Base-by-base conservation (phyloP, 768 basidiomycete species). In the Tubosaeta sp. region DNA sequence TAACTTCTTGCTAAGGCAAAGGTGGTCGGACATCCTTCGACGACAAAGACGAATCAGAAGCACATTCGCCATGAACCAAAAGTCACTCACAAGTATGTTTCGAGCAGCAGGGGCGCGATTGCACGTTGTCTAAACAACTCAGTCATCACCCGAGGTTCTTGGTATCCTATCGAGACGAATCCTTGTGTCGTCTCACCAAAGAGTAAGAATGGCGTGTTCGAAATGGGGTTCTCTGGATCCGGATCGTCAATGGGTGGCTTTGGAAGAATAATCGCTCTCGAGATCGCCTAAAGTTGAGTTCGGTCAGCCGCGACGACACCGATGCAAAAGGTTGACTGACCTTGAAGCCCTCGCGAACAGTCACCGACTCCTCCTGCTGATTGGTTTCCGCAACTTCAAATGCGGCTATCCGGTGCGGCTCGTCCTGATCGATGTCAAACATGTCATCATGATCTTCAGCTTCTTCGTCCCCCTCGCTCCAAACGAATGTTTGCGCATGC, bases 351-450 rank as follows among this genome's bases (percentile, higher is more conserved):
- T 22, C 22, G 3, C 22, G 22, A 22, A 22, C 22, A 22, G 22
- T 22, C 22, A 22, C 22, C 22, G 22, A 22, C 22, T 22, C 22
- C 22, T 22, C 22, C 54, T 82, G 77, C 43, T 82, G 78, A 14
- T 73, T 74, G 5, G 75, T 80, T 61, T 83, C 79, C 0, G 71
- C 63, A 1, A 84, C 82, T 42, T 78, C 75, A 49, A 80, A 84
- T 1, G 72, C 72, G 58, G 77, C 79, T 49, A 83, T 62, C 9
- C 82, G 70, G 34, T 79, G 79, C 3, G 64, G 67, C 13, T 72
- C 71, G 13, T 76, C 73, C 8, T 77, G 68, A 0, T 73, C 75
- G 7, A 65, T 29, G 6, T 71, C 70, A n/a, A 63, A 55, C 0
- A 52, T 50, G 10, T 67, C 42, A 1, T 62, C 62, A 14, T 61